These are phyloP conservation scores for Albophoma yamanashiensis DNA, from an alignment of 2,329 filamentous ascomycete species.

Conservation along the genomic window DNA sequence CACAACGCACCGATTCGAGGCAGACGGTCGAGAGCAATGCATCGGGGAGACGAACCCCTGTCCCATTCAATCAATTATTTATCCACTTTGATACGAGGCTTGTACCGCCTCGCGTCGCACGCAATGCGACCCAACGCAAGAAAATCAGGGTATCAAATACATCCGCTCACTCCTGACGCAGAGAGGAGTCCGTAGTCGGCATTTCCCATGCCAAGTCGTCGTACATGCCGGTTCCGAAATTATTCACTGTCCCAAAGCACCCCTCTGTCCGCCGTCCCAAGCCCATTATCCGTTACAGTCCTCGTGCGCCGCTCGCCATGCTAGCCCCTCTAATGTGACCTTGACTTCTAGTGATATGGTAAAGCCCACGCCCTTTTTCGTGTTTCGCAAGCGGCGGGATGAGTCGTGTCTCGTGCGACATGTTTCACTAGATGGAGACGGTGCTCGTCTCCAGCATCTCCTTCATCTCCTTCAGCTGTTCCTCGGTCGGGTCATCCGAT, in stretches of 20 bases:
- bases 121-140: conserved; percentile 1
- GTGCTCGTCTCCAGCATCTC: conserved; percentile 27
- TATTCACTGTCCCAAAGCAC: not conserved
- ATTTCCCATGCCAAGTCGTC: conserved; percentile 5
- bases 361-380: not conserved
- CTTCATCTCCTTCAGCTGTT: conserved; percentile 51
- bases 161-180: conserved; percentile 2
- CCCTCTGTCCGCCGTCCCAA: not conserved
- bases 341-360: not conserved
- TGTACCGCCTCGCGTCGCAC: not conserved
- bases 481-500: conserved; percentile 56
- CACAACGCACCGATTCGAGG: not conserved
- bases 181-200: conserved; percentile 1
- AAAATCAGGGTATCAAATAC: conserved; percentile 13
- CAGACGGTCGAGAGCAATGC: not conserved
- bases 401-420: not conserved
- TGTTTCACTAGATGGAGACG: conserved; percentile 5
- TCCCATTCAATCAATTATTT: not conserved
- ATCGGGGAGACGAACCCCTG: not conserved
- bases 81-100: conserved; percentile 1
- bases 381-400: not conserved
- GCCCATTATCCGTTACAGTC: conserved; percentile 11
- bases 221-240: not conserved
- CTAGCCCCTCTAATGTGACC: conserved; percentile 6
- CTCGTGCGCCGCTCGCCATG: conserved; percentile 18